A percentile compares a stretch with the other conserved stretches of the same genome.
phyloP scores from a whole-genome alignment of 2,329 filamentous ascomycete genomes.

The Pestalotiopsis sp. region DNA sequence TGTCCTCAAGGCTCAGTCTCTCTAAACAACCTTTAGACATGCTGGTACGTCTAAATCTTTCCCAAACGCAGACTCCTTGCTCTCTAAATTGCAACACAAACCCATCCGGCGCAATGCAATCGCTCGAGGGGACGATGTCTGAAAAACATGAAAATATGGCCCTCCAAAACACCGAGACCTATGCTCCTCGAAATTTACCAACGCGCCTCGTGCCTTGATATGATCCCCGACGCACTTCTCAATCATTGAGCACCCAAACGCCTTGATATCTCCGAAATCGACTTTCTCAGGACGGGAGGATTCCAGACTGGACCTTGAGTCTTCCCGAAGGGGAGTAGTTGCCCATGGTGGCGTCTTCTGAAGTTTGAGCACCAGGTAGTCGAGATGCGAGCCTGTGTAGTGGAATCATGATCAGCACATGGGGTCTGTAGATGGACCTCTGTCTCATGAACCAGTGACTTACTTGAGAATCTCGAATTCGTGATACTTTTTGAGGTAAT shows the following conservation, averaged over 20 bases:
- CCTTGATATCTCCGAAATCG: neutral
- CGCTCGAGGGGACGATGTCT: neutral
- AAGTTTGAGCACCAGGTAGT: neutral
- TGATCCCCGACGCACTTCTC: neutral
- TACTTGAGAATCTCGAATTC: slow-evolving; percentile 83
- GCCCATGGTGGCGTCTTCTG: neutral
- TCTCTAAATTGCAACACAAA: neutral
- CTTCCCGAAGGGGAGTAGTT: neutral
- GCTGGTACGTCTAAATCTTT: neutral
- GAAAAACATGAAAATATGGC: neutral
- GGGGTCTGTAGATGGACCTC: neutral
- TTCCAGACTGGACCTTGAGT: neutral
- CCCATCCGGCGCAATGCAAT: neutral
- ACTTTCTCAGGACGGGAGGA: neutral
- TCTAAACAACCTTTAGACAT: neutral
- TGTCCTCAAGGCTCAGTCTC: neutral
- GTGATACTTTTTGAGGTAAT: slow-evolving; percentile 70
- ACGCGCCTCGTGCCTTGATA: neutral
- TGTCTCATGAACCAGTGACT: slow-evolving; percentile 29
- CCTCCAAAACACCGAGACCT: neutral
- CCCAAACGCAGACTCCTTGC: neutral
- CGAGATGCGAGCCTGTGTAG: neutral
- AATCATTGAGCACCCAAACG: neutral
- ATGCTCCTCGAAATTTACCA: neutral
- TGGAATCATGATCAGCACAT: neutral